Base-by-base conservation (phyloP, 768 basidiomycete genomes). In the Tubosaeta sp. region DNA sequence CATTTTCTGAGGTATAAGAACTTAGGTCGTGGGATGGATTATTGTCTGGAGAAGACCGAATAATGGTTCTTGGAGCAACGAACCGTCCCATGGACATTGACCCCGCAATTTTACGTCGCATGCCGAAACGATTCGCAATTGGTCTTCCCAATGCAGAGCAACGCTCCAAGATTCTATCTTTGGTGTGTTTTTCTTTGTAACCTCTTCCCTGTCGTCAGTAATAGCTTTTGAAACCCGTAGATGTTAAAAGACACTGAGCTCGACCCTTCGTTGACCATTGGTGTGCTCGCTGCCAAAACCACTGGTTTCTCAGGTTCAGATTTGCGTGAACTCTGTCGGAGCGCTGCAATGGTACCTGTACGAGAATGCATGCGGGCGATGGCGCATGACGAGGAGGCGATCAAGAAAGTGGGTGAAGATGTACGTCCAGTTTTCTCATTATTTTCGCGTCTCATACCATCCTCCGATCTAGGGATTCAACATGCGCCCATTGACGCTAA, bases 41-140 rank as follows among this genome's bases (percentile, higher is more conserved):
- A 6, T 77, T 85, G 6, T 92, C 93, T 0, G 80, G 83, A 12
- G 76, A 79, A 1, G 87, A 94, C 57, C 77, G 90, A 22, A 92
- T 97, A 56, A 65, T 97, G 52, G 88, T 96, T 6, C 81, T 99
- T 2, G 95, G 95, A 14, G 94, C 95, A 0, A 98, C 95, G 8
- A 98, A 99, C 67, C 76, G 95, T 52, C 94, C 94, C 18, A 87
- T 86, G 62, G 96, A 98, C 57, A 92, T 93, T 48, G 90, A 93
- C 62, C 71, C 83, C 2, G 89, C 90, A 24, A 88, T 94, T 57
- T 73, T 93, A 21, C 80, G 90, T n/a, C 86, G 94, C n/a, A 94
- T 99, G 93, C 96, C 96, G 1, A 97, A 95, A 68, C 90, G 94
- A 11, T 97, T 97, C 66, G 79, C 88, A 1, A 80, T 99, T 51